Percentiles rank a stretch among this genome's conserved stretches.
phyloP scores from a whole-genome alignment of 2,329 filamentous ascomycete species.

The Claviceps sp. region DNA sequence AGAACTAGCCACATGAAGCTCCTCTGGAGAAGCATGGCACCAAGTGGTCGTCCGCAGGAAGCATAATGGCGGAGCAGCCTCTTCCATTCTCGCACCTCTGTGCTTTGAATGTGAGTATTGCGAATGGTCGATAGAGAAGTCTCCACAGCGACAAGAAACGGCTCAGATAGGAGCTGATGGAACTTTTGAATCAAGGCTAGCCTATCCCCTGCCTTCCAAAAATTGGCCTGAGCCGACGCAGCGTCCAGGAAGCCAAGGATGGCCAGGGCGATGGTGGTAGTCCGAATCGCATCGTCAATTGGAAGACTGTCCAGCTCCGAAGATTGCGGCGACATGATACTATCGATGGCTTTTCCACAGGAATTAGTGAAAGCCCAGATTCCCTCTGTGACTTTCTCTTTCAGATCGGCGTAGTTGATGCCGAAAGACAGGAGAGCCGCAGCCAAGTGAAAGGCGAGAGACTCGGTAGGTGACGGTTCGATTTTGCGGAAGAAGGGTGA shows the following conservation, averaged over 20 bases:
- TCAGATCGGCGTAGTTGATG: slow-evolving; percentile 54
- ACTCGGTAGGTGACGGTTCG: slow-evolving; percentile 80
- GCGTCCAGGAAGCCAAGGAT: slow-evolving; percentile 85
- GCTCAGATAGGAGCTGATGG: slow-evolving; percentile 63
- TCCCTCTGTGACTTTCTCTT: slow-evolving; percentile 49
- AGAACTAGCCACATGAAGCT: slow-evolving; percentile 79
- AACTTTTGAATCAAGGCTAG: slow-evolving; percentile 59
- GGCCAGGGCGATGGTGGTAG: slow-evolving; percentile 67
- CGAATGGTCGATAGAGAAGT: slow-evolving; percentile 82
- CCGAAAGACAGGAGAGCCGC: slow-evolving; percentile 72
- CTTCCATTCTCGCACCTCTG: slow-evolving; percentile 71
- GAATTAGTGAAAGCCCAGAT: slow-evolving; percentile 61
- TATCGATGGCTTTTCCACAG: slow-evolving; percentile 49
- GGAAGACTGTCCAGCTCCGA: slow-evolving; percentile 44
- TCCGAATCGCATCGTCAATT: slow-evolving; percentile 51
- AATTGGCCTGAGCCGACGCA: slow-evolving; percentile 60
- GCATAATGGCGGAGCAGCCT: slow-evolving; percentile 74
- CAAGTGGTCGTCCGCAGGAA: slow-evolving; percentile 63
- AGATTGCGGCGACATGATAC: slow-evolving; percentile 36
- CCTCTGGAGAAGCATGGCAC: slow-evolving; percentile 81
- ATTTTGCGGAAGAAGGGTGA: slow-evolving; percentile 75
- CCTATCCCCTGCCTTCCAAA: slow-evolving; percentile 68
- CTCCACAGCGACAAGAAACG: slow-evolving; percentile 76
- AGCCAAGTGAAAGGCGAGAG: slow-evolving; percentile 65
- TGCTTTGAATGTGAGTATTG: slow-evolving; percentile 56